Base-by-base conservation (phyloP, 1,139 yeast genomes). In the Geotrichum macrosporum region DNA sequence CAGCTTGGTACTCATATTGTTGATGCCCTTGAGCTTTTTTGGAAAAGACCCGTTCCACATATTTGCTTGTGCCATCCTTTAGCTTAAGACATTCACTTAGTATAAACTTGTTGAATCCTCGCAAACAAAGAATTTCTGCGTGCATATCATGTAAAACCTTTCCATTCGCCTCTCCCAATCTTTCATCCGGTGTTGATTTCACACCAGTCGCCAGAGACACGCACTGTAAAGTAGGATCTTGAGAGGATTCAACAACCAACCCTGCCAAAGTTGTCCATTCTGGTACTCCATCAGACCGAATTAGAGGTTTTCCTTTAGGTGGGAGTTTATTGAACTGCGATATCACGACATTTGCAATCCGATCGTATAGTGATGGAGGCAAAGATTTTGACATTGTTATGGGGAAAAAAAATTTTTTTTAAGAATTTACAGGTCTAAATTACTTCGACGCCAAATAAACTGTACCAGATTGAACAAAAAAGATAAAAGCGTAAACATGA, bases 211-310 rank as follows among this genome's bases (percentile, higher is more conserved):
- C 74, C 3, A 85, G 46, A 0, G 80, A 65, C 2, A 86, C 64
- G 5, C 68, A 60, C 27, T 54, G 50, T 5, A 54, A 21, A 43
- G 54, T 50, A 36, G 53, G 54, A 4, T 46, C 51, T 8, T 41
- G 39, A 58, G 27, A 24, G 3, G 75, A 50, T 0, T 77, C 78
- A 0, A 84, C 32, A 2, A 69, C 89, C 0, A 88, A 60, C 0
- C 92, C 84, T 0, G 95, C 87, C 20, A 88, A 57, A 0, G 87
- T 86, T 0, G 96, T 85, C 89, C 95, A 87, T 66, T 88, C 96
- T 36, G 65, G 61, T 0, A 70, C 68, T 0, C 87, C 88, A 60
- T 84, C 82, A 2, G 84, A 72, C 33, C 85, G 67, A 1, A 59
- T 55, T 0, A 61, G 58, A 0, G 95, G 94, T 59, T 79, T 83